Evolutionary conservation across 352 stramenopile genomes (phyloP), one percentile per base, ranked within the genome.

Genomic region (Pythium apleroticum): DNA sequence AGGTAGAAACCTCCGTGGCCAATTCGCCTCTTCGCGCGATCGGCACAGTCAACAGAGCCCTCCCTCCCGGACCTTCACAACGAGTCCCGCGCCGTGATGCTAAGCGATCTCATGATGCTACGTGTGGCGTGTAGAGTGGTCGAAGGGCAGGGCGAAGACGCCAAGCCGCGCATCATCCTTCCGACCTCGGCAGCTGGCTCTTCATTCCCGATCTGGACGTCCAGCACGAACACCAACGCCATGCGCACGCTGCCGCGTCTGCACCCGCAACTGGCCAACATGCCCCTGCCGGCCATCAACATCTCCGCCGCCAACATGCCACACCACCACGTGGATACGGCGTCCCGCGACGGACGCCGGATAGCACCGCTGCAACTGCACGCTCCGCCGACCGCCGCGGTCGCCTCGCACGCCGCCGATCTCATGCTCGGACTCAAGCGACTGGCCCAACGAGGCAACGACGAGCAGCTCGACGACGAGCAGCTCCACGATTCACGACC

Each of bases 341-440:
- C 52, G 20, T 35, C 53, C 8, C 25, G 55, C 43, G 62, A 57
- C 35, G 45, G 27, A 19, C 53, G 48, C 0, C 62, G 54, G 55
- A 68, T 63, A 59, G 53, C 50, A 25, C 25, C 22, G 24, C 45
- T 65, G 17, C 39, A 46, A 11, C 27, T 54, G 28, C 28, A 12
- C 39, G 19, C 60, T 56, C 10, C 46, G 63, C 3, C 43, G 41
- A 7, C 64, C 46, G 20, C 63, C 45, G 19, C 63, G 30, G 39
- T 59, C 19, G 5, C 54, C 4, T 14, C 10, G 10, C 58, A 75
- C 50, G 46, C 57, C 5, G 64, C 69, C 9, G 72, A 80, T 49
- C 30, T 70, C 35, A 73, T 81, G 71, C 68, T 75, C 12, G 71
- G 65, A 11, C 68, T 80, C 22, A 75, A 75, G 41, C 72, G 71